phyloP scores from a whole-genome alignment of 805 yeast species.

The Wickerhamiella occidentalis region DNA sequence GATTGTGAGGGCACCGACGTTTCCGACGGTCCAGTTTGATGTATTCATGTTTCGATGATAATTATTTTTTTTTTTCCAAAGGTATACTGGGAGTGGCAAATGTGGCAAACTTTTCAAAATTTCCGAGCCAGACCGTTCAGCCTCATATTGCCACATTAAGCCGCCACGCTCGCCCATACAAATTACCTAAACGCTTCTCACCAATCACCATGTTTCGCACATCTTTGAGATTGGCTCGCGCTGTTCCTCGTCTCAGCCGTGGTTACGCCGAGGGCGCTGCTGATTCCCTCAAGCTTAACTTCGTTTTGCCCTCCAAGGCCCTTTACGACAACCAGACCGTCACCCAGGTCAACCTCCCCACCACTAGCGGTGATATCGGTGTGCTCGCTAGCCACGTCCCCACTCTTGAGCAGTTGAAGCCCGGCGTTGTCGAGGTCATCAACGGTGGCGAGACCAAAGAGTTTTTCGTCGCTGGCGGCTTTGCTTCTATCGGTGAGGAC shows the following conservation, averaged over 20 bases:
- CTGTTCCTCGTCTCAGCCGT: conserved; percentile 21
- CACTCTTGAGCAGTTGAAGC: conserved; percentile 86
- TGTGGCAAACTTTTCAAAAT: neutral
- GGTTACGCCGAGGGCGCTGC: conserved; percentile 81
- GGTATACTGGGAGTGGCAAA: neutral
- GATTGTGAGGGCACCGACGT: conserved; percentile 39
- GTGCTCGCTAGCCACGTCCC: conserved; percentile 96
- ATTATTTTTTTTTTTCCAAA: neutral
- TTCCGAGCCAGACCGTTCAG: too few relatives aligned
- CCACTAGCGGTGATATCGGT: conserved; percentile 93
- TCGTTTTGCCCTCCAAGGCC: conserved; percentile 66
- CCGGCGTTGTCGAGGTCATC: conserved; percentile 89
- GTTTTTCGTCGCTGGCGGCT: conserved; percentile 90
- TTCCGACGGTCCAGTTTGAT: conserved; percentile 11
- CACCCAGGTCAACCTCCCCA: conserved; percentile 87
- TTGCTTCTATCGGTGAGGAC: conserved; percentile 92
- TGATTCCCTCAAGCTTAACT: conserved; percentile 71
- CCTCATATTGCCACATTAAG: too few relatives aligned
- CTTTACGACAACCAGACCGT: conserved; percentile 25
- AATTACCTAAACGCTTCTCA: conserved; percentile 4
- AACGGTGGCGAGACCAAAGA: conserved; percentile 65
- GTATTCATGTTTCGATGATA: conserved; percentile 4
- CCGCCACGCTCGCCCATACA: neutral
- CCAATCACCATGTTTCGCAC: conserved; percentile 15
- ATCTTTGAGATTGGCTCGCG: conserved; percentile 22